Evolutionary conservation across 495 filamentous ascomycete genomes (phyloP).

Genomic region (Penicillium parvum): DNA sequence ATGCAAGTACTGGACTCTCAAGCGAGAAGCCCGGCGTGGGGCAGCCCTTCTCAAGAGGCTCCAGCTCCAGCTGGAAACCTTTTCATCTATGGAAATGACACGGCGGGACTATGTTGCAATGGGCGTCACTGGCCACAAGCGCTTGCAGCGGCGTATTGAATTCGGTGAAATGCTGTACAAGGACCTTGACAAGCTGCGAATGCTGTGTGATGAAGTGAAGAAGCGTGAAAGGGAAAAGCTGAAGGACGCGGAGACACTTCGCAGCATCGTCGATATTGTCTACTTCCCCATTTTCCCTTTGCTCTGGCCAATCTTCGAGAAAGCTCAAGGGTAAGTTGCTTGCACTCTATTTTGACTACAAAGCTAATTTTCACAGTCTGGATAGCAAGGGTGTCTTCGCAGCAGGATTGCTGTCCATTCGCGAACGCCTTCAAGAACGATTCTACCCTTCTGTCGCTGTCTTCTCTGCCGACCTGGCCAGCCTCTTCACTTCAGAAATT

Average conservation of each 20-base stretch:
- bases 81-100: constrained; percentile 94
- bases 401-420: constrained; percentile 57
- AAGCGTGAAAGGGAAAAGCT: constrained; percentile 71
- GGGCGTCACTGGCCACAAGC: constrained; percentile 75
- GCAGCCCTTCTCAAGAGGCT: constrained; percentile 88
- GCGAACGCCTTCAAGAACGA: constrained; percentile 61
- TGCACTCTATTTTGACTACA: not conserved
- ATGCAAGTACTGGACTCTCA: constrained; percentile 97
- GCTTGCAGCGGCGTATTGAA: constrained; percentile 76
- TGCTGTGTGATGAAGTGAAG: constrained; percentile 62
- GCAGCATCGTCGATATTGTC: constrained; percentile 72
- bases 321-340: constrained; percentile 62
- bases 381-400: constrained; percentile 69
- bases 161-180: constrained; percentile 72
- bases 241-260: constrained; percentile 68
- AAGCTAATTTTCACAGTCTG: constrained; percentile 54
- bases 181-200: constrained; percentile 69
- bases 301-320: constrained; percentile 75
- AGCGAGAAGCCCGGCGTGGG: constrained; percentile 86
- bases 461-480: constrained; percentile 68
- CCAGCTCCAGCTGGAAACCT: constrained; percentile 82
- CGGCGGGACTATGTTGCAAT: constrained; percentile 87
- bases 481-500: constrained; percentile 64
- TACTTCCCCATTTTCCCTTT: constrained; percentile 85
- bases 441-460: constrained; percentile 69